Evolutionary conservation across 2,329 filamentous ascomycete species (phyloP).

Genomic region (Exophiala spinifera): DNA sequence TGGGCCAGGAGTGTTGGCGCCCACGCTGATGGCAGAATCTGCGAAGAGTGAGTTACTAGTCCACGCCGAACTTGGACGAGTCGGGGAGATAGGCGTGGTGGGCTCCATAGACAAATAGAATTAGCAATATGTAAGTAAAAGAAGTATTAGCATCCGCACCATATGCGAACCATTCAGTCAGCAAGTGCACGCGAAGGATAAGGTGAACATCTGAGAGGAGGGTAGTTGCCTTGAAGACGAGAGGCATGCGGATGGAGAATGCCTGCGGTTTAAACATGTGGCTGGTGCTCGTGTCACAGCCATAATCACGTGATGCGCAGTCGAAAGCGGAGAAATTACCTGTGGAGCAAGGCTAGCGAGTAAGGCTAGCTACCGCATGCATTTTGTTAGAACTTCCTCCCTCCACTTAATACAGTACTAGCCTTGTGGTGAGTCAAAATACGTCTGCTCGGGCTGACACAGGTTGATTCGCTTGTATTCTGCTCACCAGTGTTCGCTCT

Average conservation of each 20-base stretch:
- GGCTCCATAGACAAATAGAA: background rate
- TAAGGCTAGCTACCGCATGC: too few relatives aligned
- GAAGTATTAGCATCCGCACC: too few relatives aligned
- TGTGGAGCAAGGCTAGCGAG: background rate
- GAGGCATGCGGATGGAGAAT: background rate
- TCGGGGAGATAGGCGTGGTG: conserved; percentile 7
- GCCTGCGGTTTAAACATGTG: background rate
- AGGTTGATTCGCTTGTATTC: too few relatives aligned
- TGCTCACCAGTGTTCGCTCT: background rate
- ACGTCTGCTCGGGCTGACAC: background rate
- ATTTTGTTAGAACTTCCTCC: too few relatives aligned
- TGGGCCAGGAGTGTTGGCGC: conserved; percentile 19
- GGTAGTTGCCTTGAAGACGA: background rate
- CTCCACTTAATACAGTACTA: background rate
- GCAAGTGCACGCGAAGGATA: too few relatives aligned
- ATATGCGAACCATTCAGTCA: too few relatives aligned
- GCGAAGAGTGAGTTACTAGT: conserved; percentile 29
- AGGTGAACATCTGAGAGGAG: too few relatives aligned
- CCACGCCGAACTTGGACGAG: conserved; percentile 22
- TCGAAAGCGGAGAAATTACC: background rate
- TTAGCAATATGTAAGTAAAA: background rate
- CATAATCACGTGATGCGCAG: background rate
- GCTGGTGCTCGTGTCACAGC: background rate
- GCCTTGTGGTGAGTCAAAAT: background rate
- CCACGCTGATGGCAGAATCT: conserved; percentile 32